Evolutionary conservation across 2,329 filamentous ascomycete genomes (phyloP), one percentile per base, ranked within the genome.

Genomic region (Thielaviopsis ethacetica): DNA sequence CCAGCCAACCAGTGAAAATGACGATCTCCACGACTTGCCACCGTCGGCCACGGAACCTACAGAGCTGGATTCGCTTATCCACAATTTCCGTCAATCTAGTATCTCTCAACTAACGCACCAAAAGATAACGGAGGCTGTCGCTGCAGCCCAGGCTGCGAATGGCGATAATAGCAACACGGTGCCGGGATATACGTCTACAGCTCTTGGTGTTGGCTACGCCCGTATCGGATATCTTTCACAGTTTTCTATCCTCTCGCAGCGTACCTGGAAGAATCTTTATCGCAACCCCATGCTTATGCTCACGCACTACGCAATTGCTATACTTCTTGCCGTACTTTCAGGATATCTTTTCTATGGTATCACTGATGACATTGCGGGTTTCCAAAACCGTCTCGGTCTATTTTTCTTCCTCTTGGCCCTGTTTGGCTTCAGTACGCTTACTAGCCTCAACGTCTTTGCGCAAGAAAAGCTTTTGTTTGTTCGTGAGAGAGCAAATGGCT

Each of bases 221-320:
- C 88, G 93, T 61, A 79, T 96, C 60, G 84, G 91, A 53, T 84
- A 91, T 64, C 66, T 79, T 9, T 79, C 85, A 51, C 93, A 98
- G 70, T 97, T 98, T 71, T 68, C 84, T 58, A 96, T 98, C 65
- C 76, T 98, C 13, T 95, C 91, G 0, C 80, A 84, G 66, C 83
- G 93, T 53, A 98, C 93, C 0, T 98, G 91, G 91, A 90, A 87
- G 68, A 98, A 98, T 68, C 78, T 98, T 6, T 97, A 98, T 74
- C 84, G 93, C 60, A 96, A 98, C 69, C 93, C 93, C 1, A 91
- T 97, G 81, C 76, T 98, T 61, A 98, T 98, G 93, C 80, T 98
- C 60, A 96, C 91, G 0, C 93, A 98, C 72, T 98, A 97, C 68
- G 93, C 93, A 44, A 97, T 96, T 64, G 90, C 93, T 7, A 97